Percentiles rank a stretch among this genome's conserved stretches.
These are phyloP conservation scores for Neovahlkampfia damariscottae DNA, from an alignment of 78 protist species.

Conservation along the genomic window DNA sequence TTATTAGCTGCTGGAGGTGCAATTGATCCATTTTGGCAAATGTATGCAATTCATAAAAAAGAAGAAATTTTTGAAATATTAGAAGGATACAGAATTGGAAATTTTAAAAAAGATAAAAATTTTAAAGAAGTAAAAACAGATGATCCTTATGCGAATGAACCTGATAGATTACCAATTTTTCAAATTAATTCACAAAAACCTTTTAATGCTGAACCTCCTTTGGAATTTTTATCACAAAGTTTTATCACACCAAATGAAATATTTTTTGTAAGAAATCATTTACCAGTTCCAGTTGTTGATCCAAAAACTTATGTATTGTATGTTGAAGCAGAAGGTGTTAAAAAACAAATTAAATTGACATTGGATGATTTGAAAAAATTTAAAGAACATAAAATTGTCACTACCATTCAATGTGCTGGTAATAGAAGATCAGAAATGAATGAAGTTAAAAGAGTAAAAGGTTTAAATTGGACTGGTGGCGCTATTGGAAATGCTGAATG, in stretches of 20 bases:
- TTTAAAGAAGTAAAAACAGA: neutral
- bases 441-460: constrained; percentile 41
- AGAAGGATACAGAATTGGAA: constrained; percentile 15
- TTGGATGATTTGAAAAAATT: constrained; percentile 42
- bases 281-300: constrained; percentile 55
- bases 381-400: neutral
- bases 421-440: constrained; percentile 37
- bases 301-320: neutral
- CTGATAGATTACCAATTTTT: constrained; percentile 9
- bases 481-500: constrained; percentile 41
- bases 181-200: constrained; percentile 22
- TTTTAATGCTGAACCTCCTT: constrained; percentile 64
- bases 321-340: constrained; percentile 32
- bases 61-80: neutral
- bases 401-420: constrained; percentile 43
- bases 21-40: constrained; percentile 19
- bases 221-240: constrained; percentile 16
- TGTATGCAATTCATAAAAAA: constrained; percentile 6
- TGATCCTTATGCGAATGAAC: constrained; percentile 25
- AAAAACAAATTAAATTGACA: constrained; percentile 13
- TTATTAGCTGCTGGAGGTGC: constrained; percentile 5
- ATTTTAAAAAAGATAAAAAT: neutral
- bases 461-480: constrained; percentile 45
- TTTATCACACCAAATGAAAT: constrained; percentile 58
- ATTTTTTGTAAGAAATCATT: constrained; percentile 67